Base-by-base conservation (phyloP, 2,329 filamentous ascomycete genomes). In the Aaosphaeria arxii region DNA sequence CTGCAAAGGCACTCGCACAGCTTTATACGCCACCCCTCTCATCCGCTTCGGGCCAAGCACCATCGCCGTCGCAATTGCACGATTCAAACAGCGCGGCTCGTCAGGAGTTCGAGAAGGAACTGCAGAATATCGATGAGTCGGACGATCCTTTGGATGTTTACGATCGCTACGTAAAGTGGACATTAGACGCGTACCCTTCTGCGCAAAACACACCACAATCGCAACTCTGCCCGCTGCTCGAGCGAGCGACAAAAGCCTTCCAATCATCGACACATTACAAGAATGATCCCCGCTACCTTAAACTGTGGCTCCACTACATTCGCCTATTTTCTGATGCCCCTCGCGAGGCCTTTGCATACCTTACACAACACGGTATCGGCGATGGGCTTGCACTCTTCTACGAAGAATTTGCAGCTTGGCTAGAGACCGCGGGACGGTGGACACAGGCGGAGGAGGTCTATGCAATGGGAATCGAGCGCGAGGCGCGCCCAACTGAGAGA, bases 131-230 rank as follows among this genome's bases (percentile, higher is more conserved):
- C 44, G 82, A 83, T 54, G 94, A 99, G 67, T 89, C 89, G 0
- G 94, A 99, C 66, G 94, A 99, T 63, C 94, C 94, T 1, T 83
- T 99, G 42, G 94, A 97, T 62, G 82, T 96, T 52, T 99, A 90
- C 74, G 92, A 97, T 69, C 86, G 94, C 67, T 99, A 99, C 67
- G 89, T 97, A 49, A 90, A 90, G 72, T 99, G 94, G 94, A 96
- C 91, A 1, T 77, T 97, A 30, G 89, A 96, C 70, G 88, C 92
- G 45, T 99, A 97, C 69, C 92, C 94, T 2, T 92, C 91, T 0
- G 89, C 92, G 28, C 91, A 96, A 74, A 90, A 91, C 46, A 96
- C 91, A 30, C 81, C 89, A 1, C 85, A 95, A 63, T 96, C 92
- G n/a, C 89, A 94, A 62, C 82, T 99, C 11, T 85, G 94, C 51